Evolutionary conservation across 139 green algal species (phyloP), one percentile per base, ranked within the genome.

Genomic region (Diplosphaera chodatii): DNA sequence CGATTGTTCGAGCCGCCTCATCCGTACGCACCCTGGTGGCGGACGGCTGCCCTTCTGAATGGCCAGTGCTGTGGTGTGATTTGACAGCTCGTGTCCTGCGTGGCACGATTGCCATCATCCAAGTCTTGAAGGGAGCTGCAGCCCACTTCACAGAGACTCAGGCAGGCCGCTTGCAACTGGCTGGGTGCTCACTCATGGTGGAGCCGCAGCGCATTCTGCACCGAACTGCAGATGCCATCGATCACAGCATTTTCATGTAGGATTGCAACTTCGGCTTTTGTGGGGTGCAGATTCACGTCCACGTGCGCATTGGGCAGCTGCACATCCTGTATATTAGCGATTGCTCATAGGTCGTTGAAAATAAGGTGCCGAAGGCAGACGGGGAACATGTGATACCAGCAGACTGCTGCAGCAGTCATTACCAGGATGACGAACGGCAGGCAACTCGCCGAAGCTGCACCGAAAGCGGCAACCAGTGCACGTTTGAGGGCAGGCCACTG

Each of bases 251-350:
- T 90, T 80, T 97, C 86, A 48, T 93, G 83, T 66, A 97, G 78
- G 73, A 97, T 91, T 32, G 83, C 84, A 1, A 98, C 94, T 74
- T 98, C 91, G n/a, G 80, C 77, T 84, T 99, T 97, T 59, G 91
- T 96, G n/a, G 91, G 91, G 77, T 97, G 91, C 74, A 98, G 77
- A 78, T 99, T 99, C 22, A 98, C 93, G 69, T 99, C 94, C 31
- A 99, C 93, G 66, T 97, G 84, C 28, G 74, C 64, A 0, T 84
- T 74, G 2, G 95, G 95, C 71, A 99, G 77, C 55, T 63, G 70
- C 18, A 96, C 48, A 59, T 92, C 74, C 70, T 84, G 78, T 69
- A 69, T 0, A 27, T 10, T 22, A 22, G n/a, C 0, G 63, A 55
- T 27, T 32, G 4, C 4, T 16, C 32, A 70, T 4, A 32, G 8